Percentiles rank a stretch among this genome's conserved stretches.
Conservation (phyloP, 805 yeast genomes). For the Spencermartinsiella europaea region DNA sequence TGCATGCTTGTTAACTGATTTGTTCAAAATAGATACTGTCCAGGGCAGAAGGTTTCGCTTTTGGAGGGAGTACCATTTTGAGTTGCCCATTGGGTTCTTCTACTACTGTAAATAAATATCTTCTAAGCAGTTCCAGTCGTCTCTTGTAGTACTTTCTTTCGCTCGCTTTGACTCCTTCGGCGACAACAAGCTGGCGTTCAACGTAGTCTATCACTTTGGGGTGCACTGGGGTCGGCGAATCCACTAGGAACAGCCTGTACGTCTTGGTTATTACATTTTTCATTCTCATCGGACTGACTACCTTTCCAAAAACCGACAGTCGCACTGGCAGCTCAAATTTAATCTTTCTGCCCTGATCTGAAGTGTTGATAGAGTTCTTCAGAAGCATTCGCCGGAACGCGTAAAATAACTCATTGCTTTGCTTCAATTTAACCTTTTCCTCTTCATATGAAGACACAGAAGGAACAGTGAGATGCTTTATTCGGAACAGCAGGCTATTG, state of each 20-base stretch:
- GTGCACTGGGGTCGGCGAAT: conserved; percentile 17
- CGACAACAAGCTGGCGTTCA: conserved; percentile 4
- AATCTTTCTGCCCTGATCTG: conserved; percentile 22
- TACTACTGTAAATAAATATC: conserved; percentile 9
- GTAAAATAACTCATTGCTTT: conserved; percentile 10
- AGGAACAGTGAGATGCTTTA: conserved; percentile 22
- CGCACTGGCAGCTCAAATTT: conserved; percentile 8
- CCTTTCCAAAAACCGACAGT: conserved; percentile 18
- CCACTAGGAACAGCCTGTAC: conserved; percentile 10
- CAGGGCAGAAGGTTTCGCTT: too few relatives aligned
- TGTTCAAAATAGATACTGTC: too few relatives aligned
- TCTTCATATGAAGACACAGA: conserved; percentile 10
- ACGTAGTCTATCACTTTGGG: conserved; percentile 13
- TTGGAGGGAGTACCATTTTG: conserved; percentile 1
- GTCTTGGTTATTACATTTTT: conserved; percentile 11
- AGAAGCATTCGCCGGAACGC: conserved; percentile 13
- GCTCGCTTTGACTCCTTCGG: not conserved
- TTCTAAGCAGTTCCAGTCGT: conserved; percentile 8
- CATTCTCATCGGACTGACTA: conserved; percentile 14
- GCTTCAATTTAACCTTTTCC: conserved; percentile 5
- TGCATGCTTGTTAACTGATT: too few relatives aligned
- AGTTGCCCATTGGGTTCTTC: conserved; percentile 7
- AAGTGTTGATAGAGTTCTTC: conserved; percentile 13
- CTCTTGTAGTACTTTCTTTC: conserved; percentile 10
- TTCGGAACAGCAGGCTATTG: conserved; percentile 11